A percentile compares a stretch with the other conserved stretches of the same genome.
Conservation (phyloP, 2,329 filamentous ascomycete species). For the Fusarium guadeloupense region DNA sequence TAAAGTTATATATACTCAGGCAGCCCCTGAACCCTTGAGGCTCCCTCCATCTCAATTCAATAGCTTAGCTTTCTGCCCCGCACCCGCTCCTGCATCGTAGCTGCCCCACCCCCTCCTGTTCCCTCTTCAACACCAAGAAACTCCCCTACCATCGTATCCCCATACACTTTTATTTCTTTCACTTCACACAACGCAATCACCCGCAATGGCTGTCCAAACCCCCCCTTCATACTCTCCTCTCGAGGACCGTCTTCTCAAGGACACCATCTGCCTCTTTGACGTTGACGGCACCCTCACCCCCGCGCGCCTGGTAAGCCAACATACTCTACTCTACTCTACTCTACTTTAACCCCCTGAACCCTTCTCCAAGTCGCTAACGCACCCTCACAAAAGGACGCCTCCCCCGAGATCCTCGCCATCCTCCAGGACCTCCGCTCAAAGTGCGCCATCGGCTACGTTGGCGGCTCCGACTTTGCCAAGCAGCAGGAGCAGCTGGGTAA, state of each 20-base stretch:
- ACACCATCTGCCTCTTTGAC: conserved; percentile 95
- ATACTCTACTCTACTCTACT: not conserved
- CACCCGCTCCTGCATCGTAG: conserved; percentile 16
- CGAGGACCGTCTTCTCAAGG: conserved; percentile 84
- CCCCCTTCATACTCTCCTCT: conserved; percentile 73
- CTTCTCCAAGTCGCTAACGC: not conserved
- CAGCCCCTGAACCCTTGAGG: not conserved
- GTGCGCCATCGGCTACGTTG: conserved; percentile 90
- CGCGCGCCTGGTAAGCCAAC: conserved; percentile 72
- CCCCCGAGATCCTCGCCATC: conserved; percentile 83
- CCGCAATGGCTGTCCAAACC: conserved; percentile 52
- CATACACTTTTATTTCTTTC: conserved; percentile 1
- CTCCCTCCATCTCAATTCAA: not conserved
- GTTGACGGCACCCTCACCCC: conserved; percentile 93
- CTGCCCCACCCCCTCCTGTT: conserved; percentile 20
- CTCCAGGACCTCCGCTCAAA: conserved; percentile 85
- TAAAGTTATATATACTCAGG: no score
- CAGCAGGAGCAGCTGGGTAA: conserved; percentile 94
- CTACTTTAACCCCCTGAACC: not conserved
- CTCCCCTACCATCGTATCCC: conserved; percentile 13
- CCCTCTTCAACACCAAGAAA: conserved; percentile 31
- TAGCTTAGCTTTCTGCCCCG: conserved; percentile 18
- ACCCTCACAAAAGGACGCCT: conserved; percentile 65
- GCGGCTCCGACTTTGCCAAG: conserved; percentile 90
- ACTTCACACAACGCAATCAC: not conserved